Percentiles rank a stretch among this genome's conserved stretches.
Conservation (phyloP, 1,284 basidiomycete genomes). For the Ustilago loliicola region DNA sequence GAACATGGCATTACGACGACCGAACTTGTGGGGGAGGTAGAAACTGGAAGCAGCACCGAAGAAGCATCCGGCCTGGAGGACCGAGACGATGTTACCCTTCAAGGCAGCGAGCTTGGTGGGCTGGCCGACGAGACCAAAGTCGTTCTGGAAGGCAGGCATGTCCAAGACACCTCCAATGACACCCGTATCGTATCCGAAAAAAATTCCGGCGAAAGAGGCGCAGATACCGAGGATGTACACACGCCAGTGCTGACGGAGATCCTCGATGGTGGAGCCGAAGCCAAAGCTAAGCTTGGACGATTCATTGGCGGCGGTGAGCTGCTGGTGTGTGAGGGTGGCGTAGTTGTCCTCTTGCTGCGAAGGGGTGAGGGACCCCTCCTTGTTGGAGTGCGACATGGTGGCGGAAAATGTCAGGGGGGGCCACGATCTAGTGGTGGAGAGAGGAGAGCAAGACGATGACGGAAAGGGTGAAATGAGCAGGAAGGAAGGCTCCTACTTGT, state of each 20-base stretch:
- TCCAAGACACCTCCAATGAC: conserved; percentile 50
- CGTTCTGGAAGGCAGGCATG: conserved; percentile 45
- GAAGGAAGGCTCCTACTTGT: conserved; percentile 14
- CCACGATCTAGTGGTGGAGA: background rate
- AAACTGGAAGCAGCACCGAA: conserved; percentile 64
- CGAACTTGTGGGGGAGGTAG: conserved; percentile 62
- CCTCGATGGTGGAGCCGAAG: conserved; percentile 18
- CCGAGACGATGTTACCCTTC: conserved; percentile 65
- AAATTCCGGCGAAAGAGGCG: conserved; percentile 41
- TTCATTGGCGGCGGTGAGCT: conserved; percentile 18
- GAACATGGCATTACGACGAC: conserved; percentile 59
- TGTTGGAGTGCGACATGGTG: conserved; percentile 25
- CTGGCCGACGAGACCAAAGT: conserved; percentile 39
- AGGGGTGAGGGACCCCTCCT: conserved; percentile 32
- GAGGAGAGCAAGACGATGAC: background rate
- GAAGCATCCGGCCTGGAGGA: conserved; percentile 64
- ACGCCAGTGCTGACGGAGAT: conserved; percentile 45
- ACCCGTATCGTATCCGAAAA: conserved; percentile 53
- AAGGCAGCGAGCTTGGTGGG: conserved; percentile 43
- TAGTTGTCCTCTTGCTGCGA: conserved; percentile 38
- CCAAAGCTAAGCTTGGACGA: conserved; percentile 20
- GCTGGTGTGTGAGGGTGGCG: background rate
- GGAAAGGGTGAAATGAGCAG: background rate
- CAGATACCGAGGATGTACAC: conserved; percentile 47
- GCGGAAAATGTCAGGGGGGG: background rate